phyloP scores from a whole-genome alignment of 768 basidiomycete genomes.

The Galerina sulciceps region DNA sequence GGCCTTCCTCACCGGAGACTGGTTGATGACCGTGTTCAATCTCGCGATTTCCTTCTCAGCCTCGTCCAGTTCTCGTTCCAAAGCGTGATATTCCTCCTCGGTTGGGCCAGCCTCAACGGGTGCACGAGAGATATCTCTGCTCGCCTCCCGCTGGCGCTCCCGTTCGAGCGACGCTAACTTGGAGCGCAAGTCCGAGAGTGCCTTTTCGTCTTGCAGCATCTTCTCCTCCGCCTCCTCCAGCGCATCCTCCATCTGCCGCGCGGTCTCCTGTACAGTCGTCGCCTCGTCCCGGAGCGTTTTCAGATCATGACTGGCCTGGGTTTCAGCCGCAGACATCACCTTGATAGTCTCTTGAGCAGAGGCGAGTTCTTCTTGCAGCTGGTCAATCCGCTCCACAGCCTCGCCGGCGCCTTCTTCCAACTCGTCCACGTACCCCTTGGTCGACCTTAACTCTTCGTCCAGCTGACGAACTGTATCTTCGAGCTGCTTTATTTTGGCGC shows the following conservation, averaged over 20 bases:
- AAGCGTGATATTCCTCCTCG: constrained; percentile 62
- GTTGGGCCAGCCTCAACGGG: constrained; percentile 36
- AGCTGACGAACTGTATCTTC: constrained; percentile 41
- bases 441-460: constrained; percentile 49
- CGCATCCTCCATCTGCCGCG: constrained; percentile 74
- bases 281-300: constrained; percentile 57
- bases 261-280: constrained; percentile 57
- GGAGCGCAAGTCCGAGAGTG: constrained; percentile 50
- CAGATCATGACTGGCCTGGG: constrained; percentile 51
- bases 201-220: constrained; percentile 65
- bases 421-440: constrained; percentile 58
- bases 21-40: constrained; percentile 65
- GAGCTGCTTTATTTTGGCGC: constrained; percentile 28
- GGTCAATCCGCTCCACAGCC: constrained; percentile 55
- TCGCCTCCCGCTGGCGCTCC: constrained; percentile 43
- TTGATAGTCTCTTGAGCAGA: constrained; percentile 49
- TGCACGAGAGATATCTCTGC: constrained; percentile 27
- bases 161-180: constrained; percentile 62
- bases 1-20: constrained; percentile 77
- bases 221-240: constrained; percentile 75
- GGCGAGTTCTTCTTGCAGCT: constrained; percentile 59
- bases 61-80: constrained; percentile 78
- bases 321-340: constrained; percentile 46
- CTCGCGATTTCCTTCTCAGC: constrained; percentile 79
- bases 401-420: constrained; percentile 63